Base-by-base conservation (phyloP, 2,329 filamentous ascomycete species). In the Trichoderma asperellum region DNA sequence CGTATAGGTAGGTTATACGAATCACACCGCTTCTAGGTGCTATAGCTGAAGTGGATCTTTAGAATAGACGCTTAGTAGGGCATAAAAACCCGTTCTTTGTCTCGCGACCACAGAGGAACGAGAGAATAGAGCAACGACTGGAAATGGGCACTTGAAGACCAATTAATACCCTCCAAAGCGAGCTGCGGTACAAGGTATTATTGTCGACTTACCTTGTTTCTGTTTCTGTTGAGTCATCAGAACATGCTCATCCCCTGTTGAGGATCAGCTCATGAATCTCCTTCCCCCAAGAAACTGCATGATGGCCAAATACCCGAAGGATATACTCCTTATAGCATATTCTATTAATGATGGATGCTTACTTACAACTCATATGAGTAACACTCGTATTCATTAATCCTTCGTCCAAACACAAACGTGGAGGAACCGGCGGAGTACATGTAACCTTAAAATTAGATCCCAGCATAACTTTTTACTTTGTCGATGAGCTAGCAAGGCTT, bases 401-500 rank as follows among this genome's bases (percentile, higher is more conserved):
- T 65, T 16, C 8, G n/a, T 57, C 7, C 8, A 10, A 34, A 37
- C 14, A 58, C 27, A 37, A 37, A 58, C 53, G 53, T 40, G 63
- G 63, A 58, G 63, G 55, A 57, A 34, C 29, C 27, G 12, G 29
- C 55, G 27, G 55, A 29, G 29, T 43, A 16, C 40, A 43, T 43
- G 40, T 55, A 64, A 64, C 61, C 47, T 64, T 64, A 64, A 63
- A 40, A 35, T 64, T 64, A 40, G 47, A 55, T 55, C 16, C 32
- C 37, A 40, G 61, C 34, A 63, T 6, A n/a, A 27, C 18, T 53
- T 63, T 43, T 34, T 37, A 34, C 61, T 55, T 49, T 29, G n/a
- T 62, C 21, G 21, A 55, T 27, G 29, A 16, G 63, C 53, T 35
- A 35, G 53, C 14, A 53, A 58, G 53, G 63, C 63, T 34, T 58